These are phyloP conservation scores for Tuber calosporum DNA, from an alignment of 495 filamentous ascomycete genomes.

Conservation along the genomic window DNA sequence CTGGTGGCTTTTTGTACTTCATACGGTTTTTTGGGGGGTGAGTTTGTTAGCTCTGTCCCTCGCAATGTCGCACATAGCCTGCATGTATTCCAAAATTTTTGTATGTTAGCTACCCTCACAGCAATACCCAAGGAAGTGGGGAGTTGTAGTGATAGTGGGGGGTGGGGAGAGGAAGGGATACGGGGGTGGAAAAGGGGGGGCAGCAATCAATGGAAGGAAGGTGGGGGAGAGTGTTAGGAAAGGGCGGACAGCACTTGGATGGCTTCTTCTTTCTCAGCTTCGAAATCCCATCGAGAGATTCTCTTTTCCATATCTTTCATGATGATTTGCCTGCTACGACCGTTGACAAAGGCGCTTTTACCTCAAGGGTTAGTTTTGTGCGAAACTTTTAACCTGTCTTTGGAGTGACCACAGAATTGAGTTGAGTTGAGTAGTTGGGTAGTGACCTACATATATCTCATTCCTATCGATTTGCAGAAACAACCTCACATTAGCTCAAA, in stretches of 20 bases:
- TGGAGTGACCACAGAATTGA: conserved; percentile 19
- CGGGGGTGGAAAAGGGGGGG: not conserved
- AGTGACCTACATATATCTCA: conserved; percentile 70
- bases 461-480: conserved; percentile 40
- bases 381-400: conserved; percentile 13
- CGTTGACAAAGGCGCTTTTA: conserved; percentile 76
- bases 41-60: conserved; percentile 40
- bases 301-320: conserved; percentile 78
- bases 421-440: conserved; percentile 15
- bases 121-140: conserved; percentile 7
- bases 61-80: conserved; percentile 72
- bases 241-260: conserved; percentile 50
- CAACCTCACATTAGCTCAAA: not conserved
- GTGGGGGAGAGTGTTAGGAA: conserved; percentile 18
- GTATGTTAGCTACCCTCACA: conserved; percentile 33
- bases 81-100: conserved; percentile 14
- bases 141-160: conserved; percentile 17
- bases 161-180: not conserved
- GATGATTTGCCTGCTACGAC: conserved; percentile 61
- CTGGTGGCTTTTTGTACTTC: conserved; percentile 25
- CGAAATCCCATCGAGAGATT: conserved; percentile 61
- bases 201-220: not conserved
- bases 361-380: conserved; percentile 11
- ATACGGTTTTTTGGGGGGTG: conserved; percentile 21
- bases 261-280: conserved; percentile 62